These are phyloP conservation scores for Tripterygium wilfordii DNA, from an alignment of 177 flowering plant species.

Conservation along the genomic window DNA sequence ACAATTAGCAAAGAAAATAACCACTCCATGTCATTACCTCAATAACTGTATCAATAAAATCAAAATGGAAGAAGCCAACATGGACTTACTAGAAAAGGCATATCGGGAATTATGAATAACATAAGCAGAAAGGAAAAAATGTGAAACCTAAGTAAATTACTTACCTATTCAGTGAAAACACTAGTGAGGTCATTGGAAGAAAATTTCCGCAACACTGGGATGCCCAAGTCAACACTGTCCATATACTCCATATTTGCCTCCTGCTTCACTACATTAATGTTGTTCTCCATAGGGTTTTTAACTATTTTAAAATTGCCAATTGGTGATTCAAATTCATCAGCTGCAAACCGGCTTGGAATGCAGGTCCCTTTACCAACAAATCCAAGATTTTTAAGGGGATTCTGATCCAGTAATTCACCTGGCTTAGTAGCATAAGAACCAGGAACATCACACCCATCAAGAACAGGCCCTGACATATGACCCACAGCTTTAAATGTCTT, in stretches of 20 bases:
- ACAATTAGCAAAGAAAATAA: too few species aligned
- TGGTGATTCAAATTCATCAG: slow-evolving; percentile 45
- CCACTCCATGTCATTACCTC: too few species aligned
- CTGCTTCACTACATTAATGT: slow-evolving; percentile 42
- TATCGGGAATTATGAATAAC: too few species aligned
- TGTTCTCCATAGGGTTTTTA: slow-evolving; percentile 21
- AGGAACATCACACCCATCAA: slow-evolving; percentile 22
- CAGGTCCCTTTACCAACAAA: slow-evolving; percentile 47
- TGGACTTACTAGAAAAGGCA: too few species aligned
- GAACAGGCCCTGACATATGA: slow-evolving; percentile 27
- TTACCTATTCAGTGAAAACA: slow-evolving; percentile 68
- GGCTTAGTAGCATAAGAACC: slow-evolving; percentile 27
- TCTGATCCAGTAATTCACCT: slow-evolving; percentile 33
- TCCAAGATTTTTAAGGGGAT: slow-evolving; percentile 32
- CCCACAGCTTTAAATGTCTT: slow-evolving; percentile 18
- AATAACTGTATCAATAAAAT: too few species aligned
- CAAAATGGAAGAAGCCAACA: too few species aligned
- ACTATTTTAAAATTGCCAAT: slow-evolving; percentile 21
- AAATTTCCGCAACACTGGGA: slow-evolving; percentile 28
- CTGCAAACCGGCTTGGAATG: slow-evolving; percentile 54
- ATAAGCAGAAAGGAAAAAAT: neutral
- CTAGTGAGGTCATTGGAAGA: slow-evolving; percentile 59
- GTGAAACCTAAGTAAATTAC: neutral
- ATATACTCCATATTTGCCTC: slow-evolving; percentile 41
- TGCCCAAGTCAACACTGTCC: slow-evolving; percentile 34